These are phyloP conservation scores for Gynostemma pentaphyllum DNA, from an alignment of 306 rosid species.

Conservation along the genomic window DNA sequence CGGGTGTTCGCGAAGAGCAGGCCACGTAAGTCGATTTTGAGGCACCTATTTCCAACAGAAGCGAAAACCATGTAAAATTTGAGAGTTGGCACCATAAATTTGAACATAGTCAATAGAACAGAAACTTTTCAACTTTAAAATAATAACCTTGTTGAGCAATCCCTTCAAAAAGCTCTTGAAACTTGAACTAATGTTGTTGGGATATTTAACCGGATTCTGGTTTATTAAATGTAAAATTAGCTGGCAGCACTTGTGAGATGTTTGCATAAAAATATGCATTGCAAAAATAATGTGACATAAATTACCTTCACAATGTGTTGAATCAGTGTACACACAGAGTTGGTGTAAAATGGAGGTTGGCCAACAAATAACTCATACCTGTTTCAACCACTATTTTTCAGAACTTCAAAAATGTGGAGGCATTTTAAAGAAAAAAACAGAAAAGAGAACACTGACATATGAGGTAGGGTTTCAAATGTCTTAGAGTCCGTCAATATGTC, in stretches of 20 bases:
- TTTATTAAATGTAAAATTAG: constrained; percentile 21
- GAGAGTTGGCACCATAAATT: constrained; percentile 7
- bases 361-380: constrained; percentile 99
- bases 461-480: no score
- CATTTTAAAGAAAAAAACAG: constrained; percentile 2
- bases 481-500: no score
- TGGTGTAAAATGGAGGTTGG: constrained; percentile 97
- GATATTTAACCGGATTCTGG: constrained; percentile 97
- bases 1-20: constrained; percentile 87
- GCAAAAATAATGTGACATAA: constrained; percentile 4
- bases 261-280: background rate
- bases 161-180: constrained; percentile 89
- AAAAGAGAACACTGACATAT: no score
- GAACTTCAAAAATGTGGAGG: constrained; percentile 14
- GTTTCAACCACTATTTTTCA: constrained; percentile 23
- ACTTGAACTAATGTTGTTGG: constrained; percentile 68
- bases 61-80: constrained; percentile 10
- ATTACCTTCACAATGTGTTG: constrained; percentile 91
- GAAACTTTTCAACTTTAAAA: constrained; percentile 17
- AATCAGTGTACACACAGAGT: constrained; percentile 89
- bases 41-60: constrained; percentile 48
- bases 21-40: constrained; percentile 92
- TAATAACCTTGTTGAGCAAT: constrained; percentile 89
- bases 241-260: background rate
- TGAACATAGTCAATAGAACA: no score